phyloP scores from a whole-genome alignment of 495 filamentous ascomycete species.

The Penicillium soppii region DNA sequence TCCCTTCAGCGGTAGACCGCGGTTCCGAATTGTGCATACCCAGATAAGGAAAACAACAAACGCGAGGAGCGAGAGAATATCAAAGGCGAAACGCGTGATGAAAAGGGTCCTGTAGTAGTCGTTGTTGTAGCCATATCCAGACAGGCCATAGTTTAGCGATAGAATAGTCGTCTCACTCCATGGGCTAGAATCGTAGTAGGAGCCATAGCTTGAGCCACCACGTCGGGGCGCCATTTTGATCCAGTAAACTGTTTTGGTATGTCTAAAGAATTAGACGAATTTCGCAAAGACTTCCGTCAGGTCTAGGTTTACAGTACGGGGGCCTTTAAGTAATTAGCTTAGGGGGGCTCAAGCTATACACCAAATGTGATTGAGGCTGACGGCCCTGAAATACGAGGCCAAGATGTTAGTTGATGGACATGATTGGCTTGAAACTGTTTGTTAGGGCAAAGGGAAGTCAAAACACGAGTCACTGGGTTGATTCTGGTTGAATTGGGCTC shows the following conservation, averaged over 20 bases:
- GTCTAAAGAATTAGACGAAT: neutral
- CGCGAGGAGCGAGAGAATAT: constrained; percentile 16
- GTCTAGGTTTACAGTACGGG: neutral
- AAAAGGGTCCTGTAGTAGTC: neutral
- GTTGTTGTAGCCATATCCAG: neutral
- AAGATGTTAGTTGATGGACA: neutral
- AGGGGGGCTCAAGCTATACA: constrained; percentile 2
- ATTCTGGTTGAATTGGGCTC: neutral
- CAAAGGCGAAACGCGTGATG: constrained; percentile 14
- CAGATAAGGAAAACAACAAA: constrained; percentile 21
- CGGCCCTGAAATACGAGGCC: constrained; percentile 5
- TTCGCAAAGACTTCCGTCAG: neutral
- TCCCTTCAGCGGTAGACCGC: constrained; percentile 10
- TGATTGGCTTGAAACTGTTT: neutral
- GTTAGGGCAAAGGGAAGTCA: neutral
- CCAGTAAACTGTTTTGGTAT: too few species aligned
- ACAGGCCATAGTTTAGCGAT: neutral
- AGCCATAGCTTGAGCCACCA: constrained; percentile 12
- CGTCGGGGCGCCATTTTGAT: constrained; percentile 20
- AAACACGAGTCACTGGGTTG: neutral
- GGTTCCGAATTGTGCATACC: constrained; percentile 20
- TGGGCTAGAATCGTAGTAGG: neutral
- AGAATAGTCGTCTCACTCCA: constrained; percentile 12
- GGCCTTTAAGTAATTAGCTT: neutral
- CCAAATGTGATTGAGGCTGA: neutral